Base-by-base conservation (phyloP, 2,329 filamentous ascomycete species). In the Penicillium crustosum region DNA sequence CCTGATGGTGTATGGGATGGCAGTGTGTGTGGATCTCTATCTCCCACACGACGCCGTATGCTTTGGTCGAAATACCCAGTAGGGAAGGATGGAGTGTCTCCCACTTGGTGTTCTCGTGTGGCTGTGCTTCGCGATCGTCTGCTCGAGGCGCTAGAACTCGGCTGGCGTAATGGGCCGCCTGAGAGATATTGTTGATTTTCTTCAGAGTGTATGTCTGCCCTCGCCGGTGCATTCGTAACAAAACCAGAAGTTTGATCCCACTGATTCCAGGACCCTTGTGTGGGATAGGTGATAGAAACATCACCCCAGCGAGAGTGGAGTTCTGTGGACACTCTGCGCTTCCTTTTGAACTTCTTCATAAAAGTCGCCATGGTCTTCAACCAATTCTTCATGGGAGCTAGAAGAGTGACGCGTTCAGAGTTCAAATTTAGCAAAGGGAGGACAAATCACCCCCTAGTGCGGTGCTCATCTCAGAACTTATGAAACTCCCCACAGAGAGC, bases 301-400 rank as follows among this genome's bases (percentile, higher is more conserved):
- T 78, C 76, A 4, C 76, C 76, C 71, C 74, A 78, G 61, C 75
- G 72, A 31, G 72, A 66, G 61, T 77, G 70, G 38, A 77, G 59
- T 33, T 74, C 68, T 1, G 73, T 73, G 4, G 73, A 73, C 7
- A 75, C 60, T 60, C 68, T 69, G 49, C 70, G 70, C 61, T 73
- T 75, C 57, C 65, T 64, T 51, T 72, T 65, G 51, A 75, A 63
- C 59, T 68, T 73, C 41, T 67, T 67, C 45, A 74, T 65, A 36
- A 74, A 60, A 39, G 61, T 63, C 39, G 69, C 65, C 71, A 74
- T 73, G 51, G 61, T 61, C 13, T 63, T 60, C 35, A 66, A 60
- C 21, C 65, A 61, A 39, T 63, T 64, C 42, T 64, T 64, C 70
- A 73, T 73, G 33, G 49, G 51, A 45, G 47, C 51, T 41, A 8